A percentile compares a stretch with the other conserved stretches of the same genome.
Conservation (phyloP, 164 flowering plant species). For the Sedum album region DNA sequence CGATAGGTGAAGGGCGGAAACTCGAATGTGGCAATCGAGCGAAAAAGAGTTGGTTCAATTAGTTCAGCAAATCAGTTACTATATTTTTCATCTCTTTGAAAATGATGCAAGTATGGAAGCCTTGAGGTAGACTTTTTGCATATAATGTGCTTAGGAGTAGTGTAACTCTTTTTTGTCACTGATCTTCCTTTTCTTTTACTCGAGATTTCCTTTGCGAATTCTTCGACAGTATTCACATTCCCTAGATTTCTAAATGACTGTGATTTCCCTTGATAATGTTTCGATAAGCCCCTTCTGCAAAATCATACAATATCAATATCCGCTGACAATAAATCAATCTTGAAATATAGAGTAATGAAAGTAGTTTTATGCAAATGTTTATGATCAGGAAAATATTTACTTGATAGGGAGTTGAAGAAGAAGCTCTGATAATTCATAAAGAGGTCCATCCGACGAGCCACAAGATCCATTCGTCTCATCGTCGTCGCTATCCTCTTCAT, state of each 20-base stretch:
- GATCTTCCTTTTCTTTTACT: conserved; percentile 17
- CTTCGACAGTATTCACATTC: conserved; percentile 35
- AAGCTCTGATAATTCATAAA: conserved; percentile 63
- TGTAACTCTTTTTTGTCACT: conserved; percentile 12
- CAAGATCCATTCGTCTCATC: conserved; percentile 10
- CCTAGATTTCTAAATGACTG: conserved; percentile 36
- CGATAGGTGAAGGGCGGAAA: too few relatives aligned
- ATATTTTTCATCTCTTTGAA: not conserved
- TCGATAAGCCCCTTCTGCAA: conserved; percentile 49
- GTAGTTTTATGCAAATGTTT: too few relatives aligned
- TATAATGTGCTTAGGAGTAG: conserved; percentile 32
- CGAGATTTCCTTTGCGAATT: conserved; percentile 31
- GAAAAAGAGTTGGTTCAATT: too few relatives aligned
- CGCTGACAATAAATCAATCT: too few relatives aligned
- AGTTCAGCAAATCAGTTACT: too few relatives aligned
- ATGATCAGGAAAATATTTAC: conserved; percentile 26
- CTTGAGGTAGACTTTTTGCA: conserved; percentile 25
- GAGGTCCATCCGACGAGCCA: conserved; percentile 39
- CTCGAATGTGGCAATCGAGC: too few relatives aligned
- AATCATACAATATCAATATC: not conserved
- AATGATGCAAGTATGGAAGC: not conserved
- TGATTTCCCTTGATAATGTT: conserved; percentile 39
- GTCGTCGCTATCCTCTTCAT: conserved; percentile 17
- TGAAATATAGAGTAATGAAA: too few relatives aligned
- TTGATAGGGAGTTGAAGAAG: conserved; percentile 80